Percentiles rank a stretch among this genome's conserved stretches.
Evolutionary conservation across 495 filamentous ascomycete species (phyloP).

Genomic region (Chaetomium tenue): DNA sequence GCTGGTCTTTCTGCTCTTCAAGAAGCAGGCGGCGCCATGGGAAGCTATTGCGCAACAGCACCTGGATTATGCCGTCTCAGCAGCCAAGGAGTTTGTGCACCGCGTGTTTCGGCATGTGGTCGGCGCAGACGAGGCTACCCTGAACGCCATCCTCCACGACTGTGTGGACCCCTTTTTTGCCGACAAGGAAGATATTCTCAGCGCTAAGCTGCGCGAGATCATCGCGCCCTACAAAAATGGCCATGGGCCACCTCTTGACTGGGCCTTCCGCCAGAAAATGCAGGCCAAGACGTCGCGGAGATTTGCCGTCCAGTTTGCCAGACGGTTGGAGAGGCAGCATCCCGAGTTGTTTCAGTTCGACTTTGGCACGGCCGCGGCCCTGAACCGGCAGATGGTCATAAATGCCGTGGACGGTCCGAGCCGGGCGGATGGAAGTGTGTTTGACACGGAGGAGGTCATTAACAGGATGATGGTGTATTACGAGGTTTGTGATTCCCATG

Average conservation of each 20-base stretch:
- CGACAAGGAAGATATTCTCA: conserved; percentile 29
- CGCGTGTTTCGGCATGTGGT: conserved; percentile 22
- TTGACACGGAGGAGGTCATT: conserved; percentile 1
- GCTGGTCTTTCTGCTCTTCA: conserved; percentile 30
- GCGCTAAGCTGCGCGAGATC: conserved; percentile 38
- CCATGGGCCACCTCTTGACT: background rate
- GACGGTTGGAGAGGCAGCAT: background rate
- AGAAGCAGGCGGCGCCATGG: conserved; percentile 27
- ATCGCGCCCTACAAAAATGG: conserved; percentile 22
- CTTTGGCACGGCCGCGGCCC: background rate
- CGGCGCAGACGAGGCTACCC: conserved; percentile 23
- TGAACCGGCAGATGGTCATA: background rate
- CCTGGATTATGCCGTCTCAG: conserved; percentile 14
- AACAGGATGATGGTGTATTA: conserved; percentile 7
- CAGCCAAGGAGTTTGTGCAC: conserved; percentile 25
- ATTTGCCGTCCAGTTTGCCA: background rate
- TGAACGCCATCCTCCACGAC: conserved; percentile 27
- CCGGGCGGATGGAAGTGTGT: background rate
- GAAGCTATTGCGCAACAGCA: conserved; percentile 26
- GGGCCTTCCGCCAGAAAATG: background rate
- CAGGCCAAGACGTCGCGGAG: background rate
- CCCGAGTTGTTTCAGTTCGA: background rate
- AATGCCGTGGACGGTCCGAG: background rate
- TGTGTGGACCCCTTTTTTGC: conserved; percentile 43
- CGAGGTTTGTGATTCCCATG: background rate